Evolutionary conservation across 1,139 yeast species (phyloP), one percentile per base, ranked within the genome.

Genomic region (Fermentozyma sake): DNA sequence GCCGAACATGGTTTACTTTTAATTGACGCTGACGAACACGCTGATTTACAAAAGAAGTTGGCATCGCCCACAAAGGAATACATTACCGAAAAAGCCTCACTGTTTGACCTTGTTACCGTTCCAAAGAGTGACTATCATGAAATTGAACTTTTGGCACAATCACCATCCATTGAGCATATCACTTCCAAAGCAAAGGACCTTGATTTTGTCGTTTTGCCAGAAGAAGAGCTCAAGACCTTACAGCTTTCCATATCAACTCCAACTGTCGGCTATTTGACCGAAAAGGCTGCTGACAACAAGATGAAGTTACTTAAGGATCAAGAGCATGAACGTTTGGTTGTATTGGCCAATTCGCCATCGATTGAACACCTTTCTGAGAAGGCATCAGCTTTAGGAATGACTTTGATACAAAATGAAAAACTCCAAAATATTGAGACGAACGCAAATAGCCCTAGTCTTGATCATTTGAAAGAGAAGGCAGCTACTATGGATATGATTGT

Each of bases 161-260:
- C 37, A 14, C 60, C 60, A 14, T 30, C 53, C 2, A 18, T 52
- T n/a, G 48, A 50, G 1, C 57, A 58, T 24, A 37, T 71, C 12
- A 28, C 31, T n/a, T 40, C 48, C 4, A 61, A 58, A 36, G 39
- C 59, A 3, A 28, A 35, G 10, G 36, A 40, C 3, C 46, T 44
- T 17, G 53, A 54, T 2, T 42, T 50, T 22, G 39, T 48, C 10
- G 52, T 67, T 6, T 37, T 68, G 26, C 48, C 64, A 5, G 37
- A 41, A 7, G 44, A 41, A 4, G 52, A 46, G 3, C 48, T 51
- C 24, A 31, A 35, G 7, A 34, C 38, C 2, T 33, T 54, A 15
- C 20, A 42, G 6, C 29, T 52, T 9, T 45, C 40, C 23, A 57
- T 34, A n/a, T 34, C 32, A 5, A 12, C 14, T 1, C 47, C 47